Percentiles rank a stretch among this genome's conserved stretches.
Conservation (phyloP, 2,329 filamentous ascomycete genomes). For the Botrytis deweyae region DNA sequence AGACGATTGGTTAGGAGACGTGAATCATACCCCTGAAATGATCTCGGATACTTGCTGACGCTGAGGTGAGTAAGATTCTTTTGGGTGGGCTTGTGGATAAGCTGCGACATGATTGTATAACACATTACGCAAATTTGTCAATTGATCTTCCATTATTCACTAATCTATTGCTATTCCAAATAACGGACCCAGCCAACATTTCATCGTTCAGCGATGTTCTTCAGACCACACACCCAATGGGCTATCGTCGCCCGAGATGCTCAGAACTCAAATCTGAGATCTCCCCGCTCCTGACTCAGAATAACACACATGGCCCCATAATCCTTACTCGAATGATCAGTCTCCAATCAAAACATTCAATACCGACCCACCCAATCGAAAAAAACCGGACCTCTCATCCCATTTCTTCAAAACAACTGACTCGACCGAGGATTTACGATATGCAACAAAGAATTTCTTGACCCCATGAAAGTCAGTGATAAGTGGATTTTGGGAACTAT, state of each 20-base stretch:
- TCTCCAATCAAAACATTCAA: neutral
- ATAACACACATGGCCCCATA: neutral
- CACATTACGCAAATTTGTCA: neutral
- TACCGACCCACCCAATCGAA: neutral
- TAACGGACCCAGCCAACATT: neutral
- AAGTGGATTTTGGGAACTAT: conserved; percentile 6
- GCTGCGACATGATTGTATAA: neutral
- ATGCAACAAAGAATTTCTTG: conserved; percentile 15
- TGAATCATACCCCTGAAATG: neutral
- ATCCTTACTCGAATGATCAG: neutral
- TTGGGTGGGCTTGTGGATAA: neutral
- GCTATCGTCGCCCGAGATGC: neutral
- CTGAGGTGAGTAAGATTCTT: neutral
- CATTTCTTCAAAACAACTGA: conserved; percentile 11
- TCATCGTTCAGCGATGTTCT: neutral
- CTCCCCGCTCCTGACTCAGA: neutral
- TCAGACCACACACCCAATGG: neutral
- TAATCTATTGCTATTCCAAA: neutral
- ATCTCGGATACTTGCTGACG: conserved; percentile 6
- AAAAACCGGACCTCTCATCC: neutral
- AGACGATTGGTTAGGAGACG: neutral
- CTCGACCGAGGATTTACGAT: conserved; percentile 19
- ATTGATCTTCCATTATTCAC: neutral
- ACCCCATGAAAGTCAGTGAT: conserved; percentile 1
- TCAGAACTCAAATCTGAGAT: neutral